Evolutionary conservation across 331 rosid genomes (phyloP).

Genomic region (Phaseolus coccineus): DNA sequence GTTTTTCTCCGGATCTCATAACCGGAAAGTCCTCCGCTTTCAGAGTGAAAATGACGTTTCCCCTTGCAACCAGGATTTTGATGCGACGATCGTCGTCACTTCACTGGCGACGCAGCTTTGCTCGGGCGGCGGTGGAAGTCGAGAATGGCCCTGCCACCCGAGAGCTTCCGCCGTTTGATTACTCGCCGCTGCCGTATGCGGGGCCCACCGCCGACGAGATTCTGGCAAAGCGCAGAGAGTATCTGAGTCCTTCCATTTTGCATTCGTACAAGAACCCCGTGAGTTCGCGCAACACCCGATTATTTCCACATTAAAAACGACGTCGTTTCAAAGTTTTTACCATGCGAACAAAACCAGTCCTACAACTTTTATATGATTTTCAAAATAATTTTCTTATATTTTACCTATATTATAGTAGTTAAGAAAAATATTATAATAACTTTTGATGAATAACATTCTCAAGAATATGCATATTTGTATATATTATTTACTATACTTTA

Average conservation of each 20-base stretch:
- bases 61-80: constrained; percentile 36
- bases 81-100: constrained; percentile 21
- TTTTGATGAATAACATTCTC: no score
- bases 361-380: no score
- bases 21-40: constrained; percentile 8
- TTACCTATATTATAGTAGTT: no score
- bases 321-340: no score
- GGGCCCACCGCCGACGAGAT: constrained; percentile 75
- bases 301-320: neutral
- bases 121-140: constrained; percentile 47
- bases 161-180: constrained; percentile 71
- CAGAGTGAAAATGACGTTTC: constrained; percentile 53
- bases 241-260: constrained; percentile 73
- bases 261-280: constrained; percentile 71
- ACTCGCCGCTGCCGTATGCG: constrained; percentile 74
- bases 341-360: no score
- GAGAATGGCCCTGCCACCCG: constrained; percentile 37
- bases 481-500: no score
- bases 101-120: constrained; percentile 51
- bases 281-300: constrained; percentile 42
- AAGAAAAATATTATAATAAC: no score
- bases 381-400: no score
- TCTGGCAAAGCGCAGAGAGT: constrained; percentile 75
- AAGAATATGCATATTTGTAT: no score
- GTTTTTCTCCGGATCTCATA: constrained; percentile 15